phyloP scores from a whole-genome alignment of 257 asterid genomes.

The Primulina eburnea region DNA sequence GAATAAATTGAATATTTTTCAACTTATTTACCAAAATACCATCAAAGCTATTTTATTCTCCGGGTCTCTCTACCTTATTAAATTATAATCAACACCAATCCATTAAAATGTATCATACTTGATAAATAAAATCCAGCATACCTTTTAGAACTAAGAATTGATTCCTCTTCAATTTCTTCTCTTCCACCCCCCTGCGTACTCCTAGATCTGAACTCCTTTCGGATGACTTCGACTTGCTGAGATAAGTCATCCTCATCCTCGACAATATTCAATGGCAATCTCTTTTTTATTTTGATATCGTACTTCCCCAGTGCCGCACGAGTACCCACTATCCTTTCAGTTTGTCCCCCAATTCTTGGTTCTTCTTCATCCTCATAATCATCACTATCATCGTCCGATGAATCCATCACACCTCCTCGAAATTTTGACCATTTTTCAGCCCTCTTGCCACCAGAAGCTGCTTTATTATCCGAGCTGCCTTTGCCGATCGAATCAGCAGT shows the following conservation, averaged over 20 bases:
- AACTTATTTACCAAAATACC: too few species aligned
- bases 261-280: slow-evolving; percentile 57
- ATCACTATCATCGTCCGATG: slow-evolving; percentile 45
- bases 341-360: slow-evolving; percentile 23
- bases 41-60: too few species aligned
- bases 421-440: slow-evolving; percentile 58
- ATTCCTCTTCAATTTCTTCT: slow-evolving; percentile 43
- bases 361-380: slow-evolving; percentile 41
- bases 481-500: slow-evolving; percentile 33
- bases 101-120: slow-evolving; percentile 14
- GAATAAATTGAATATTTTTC: too few species aligned
- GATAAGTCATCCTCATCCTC: slow-evolving; percentile 71
- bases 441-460: slow-evolving; percentile 25
- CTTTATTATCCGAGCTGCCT: slow-evolving; percentile 28
- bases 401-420: slow-evolving; percentile 29
- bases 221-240: slow-evolving; percentile 52
- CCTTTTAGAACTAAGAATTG: slow-evolving; percentile 72
- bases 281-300: slow-evolving; percentile 57
- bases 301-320: slow-evolving; percentile 79
- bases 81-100: slow-evolving; percentile 23
- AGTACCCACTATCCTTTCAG: slow-evolving; percentile 37
- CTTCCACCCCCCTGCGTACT: slow-evolving; percentile 35
- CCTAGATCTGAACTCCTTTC: slow-evolving; percentile 56
- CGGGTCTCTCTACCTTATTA: slow-evolving; percentile 11
- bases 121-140: slow-evolving; percentile 25